Conservation (phyloP, 768 basidiomycete species). For the Termitomyces bulborhizus region DNA sequence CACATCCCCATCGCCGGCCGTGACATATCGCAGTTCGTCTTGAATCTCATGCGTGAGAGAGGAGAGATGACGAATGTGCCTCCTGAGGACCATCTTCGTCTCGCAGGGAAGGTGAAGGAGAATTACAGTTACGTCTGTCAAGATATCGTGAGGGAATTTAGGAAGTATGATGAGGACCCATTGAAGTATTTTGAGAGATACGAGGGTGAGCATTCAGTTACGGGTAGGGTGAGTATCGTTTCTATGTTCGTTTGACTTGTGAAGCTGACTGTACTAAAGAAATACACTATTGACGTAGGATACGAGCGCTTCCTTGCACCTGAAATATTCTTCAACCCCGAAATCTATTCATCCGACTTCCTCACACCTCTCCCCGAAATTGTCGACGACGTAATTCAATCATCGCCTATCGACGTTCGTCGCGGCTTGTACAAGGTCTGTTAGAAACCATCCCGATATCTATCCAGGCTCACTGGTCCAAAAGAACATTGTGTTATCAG, state of each 20-base stretch:
- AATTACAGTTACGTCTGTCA: constrained; percentile 98
- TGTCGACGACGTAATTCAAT: constrained; percentile 93
- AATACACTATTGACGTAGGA: constrained; percentile 92
- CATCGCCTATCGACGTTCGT: constrained; percentile 94
- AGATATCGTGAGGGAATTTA: constrained; percentile 97
- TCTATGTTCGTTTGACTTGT: background rate
- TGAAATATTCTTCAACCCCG: constrained; percentile 99
- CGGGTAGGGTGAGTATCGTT: constrained; percentile 62
- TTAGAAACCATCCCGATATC: background rate
- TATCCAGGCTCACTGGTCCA: background rate
- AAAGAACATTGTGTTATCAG: constrained; percentile 94
- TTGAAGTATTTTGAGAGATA: constrained; percentile 92
- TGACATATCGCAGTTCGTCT: constrained; percentile 94
- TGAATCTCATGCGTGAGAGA: constrained; percentile 92
- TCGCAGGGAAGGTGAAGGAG: constrained; percentile 95
- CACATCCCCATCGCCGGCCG: constrained; percentile 98
- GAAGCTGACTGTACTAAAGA: constrained; percentile 37
- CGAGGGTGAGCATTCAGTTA: constrained; percentile 91
- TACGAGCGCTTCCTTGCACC: constrained; percentile 99
- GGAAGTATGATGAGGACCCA: constrained; percentile 96
- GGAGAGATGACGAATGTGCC: constrained; percentile 89
- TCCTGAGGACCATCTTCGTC: constrained; percentile 88
- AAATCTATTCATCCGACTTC: constrained; percentile 97
- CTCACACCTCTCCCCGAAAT: constrained; percentile 93
- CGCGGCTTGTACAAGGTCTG: constrained; percentile 90